Base-by-base conservation (phyloP, 2,329 filamentous ascomycete genomes). In the Cadophora sp. region DNA sequence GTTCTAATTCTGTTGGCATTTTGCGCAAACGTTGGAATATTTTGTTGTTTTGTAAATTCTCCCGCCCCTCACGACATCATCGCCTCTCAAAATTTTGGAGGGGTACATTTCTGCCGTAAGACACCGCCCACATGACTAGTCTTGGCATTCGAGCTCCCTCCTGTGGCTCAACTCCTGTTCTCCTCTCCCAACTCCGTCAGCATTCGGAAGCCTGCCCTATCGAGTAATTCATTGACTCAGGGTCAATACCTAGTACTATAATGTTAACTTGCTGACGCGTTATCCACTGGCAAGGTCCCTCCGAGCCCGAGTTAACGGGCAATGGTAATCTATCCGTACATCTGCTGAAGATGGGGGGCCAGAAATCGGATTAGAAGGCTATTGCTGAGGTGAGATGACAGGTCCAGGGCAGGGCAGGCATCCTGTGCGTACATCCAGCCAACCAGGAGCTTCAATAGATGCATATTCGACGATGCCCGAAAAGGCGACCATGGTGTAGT, bases 1-100 rank as follows among this genome's bases (percentile, higher is more conserved):
- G 91, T 81, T 93, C 90, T 53, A 94, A 79, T 82, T 94, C 90
- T 51, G 89, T 89, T 63, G 90, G 86, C 91, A 94, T 94, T n/a
- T 13, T 70, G 51, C 41, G 24, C 24, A 59, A n/a, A n/a, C 22
- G 41, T 61, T 62, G 16, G n/a, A n/a, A n/a, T n/a, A n/a, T n/a
- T n/a, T 53, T 47, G 41, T 47, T 30, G 27, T 7, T 61, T 9
- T 27, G 18, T 22, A 33, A 3, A 7, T 30, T 56, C 20, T 51
- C 5, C n/a, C 47, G 24, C 13, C 24, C 36, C 18, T 55, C 56
- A 5, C 43, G 36, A 39, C 36, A 22, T 56, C 7, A 27, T 27
- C 7, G 22, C 20, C 16, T 2, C 47, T 24, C 58, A 63, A 63
- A 59, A 55, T 65, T 59, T 27, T 65, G 50, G 58, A 62, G 62